Conservation (phyloP, 352 stramenopile species). For the Pilasporangium apinafurcum region DNA sequence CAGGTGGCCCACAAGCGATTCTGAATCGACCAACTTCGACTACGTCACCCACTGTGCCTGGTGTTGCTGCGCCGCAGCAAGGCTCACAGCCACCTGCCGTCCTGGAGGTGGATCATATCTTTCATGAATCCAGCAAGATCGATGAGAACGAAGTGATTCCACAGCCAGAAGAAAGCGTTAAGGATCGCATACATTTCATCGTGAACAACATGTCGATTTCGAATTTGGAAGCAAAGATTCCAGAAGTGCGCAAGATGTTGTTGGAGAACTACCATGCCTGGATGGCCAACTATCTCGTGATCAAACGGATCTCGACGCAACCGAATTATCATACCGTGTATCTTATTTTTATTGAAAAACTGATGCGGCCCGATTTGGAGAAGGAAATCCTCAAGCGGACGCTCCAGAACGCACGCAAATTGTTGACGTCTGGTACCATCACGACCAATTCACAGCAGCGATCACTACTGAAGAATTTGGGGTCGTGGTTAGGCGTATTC, state of each 20-base stretch:
- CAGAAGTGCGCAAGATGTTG: constrained; percentile 94
- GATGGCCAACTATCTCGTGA: constrained; percentile 98
- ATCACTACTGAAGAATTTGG: constrained; percentile 98
- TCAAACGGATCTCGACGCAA: constrained; percentile 98
- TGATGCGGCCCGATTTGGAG: constrained; percentile 91
- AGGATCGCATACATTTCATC: constrained; percentile 98
- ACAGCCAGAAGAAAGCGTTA: constrained; percentile 78
- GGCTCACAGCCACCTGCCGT: constrained; percentile 38
- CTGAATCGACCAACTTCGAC: constrained; percentile 29
- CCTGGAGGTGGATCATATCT: constrained; percentile 80
- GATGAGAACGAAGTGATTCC: constrained; percentile 57
- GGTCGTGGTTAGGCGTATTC: constrained; percentile 97
- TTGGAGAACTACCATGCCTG: constrained; percentile 93
- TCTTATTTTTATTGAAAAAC: constrained; percentile 96
- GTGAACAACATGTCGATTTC: constrained; percentile 99
- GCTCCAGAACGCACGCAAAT: constrained; percentile 93
- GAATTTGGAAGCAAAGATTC: constrained; percentile 96
- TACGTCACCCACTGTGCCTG: constrained; percentile 34
- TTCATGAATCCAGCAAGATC: constrained; percentile 56
- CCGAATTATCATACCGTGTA: constrained; percentile 99
- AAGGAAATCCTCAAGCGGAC: constrained; percentile 94
- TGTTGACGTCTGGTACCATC: constrained; percentile 97
- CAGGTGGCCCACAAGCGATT: constrained; percentile 20
- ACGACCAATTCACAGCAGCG: constrained; percentile 97
- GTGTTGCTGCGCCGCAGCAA: constrained; percentile 30